Base-by-base conservation (phyloP, 768 basidiomycete species). In the Pseudohyphozyma bogoriensis region DNA sequence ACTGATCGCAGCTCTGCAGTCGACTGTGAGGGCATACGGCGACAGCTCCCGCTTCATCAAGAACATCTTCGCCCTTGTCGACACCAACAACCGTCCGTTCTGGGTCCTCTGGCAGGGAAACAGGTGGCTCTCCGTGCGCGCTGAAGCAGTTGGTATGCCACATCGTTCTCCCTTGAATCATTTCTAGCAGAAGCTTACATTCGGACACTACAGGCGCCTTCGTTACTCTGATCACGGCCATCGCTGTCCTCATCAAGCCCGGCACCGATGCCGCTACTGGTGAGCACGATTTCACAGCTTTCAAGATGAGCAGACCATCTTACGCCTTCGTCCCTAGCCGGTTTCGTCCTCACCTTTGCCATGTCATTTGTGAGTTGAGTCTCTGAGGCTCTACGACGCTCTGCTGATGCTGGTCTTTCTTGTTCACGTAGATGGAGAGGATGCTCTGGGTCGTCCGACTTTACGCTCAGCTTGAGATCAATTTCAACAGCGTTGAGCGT, bases 401-500 rank as follows among this genome's bases (percentile, higher is more conserved):
- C 42, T 2, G 15, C 42, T 35, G 24, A 37, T 29, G n/a, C n/a
- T n/a, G n/a, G n/a, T n/a, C n/a, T 22, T 35, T 16, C 13, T 22
- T 57, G 51, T 67, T 72, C 37, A 70, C 73, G 4, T 76, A 74
- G 58, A 73, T 72, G 39, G 76, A 76, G 33, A 74, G 70, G 22
- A 71, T 75, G 4, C 69, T 77, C n/a, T 77, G 77, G 76, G 68
- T 76, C 31, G 75, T 76, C 2, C 67, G 76, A 10, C 66, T 76
- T 11, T 75, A 72, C 49, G 71, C 74, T 4, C 35, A 55, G 16
- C 70, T 66, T 42, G 67, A 71, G 49, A 65, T 71, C 39, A 64
- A 67, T 49, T 59, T 73, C 64, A 76, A 76, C 68, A 70, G 69
- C 33, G 69, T 96, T 22, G 76, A 77, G 62, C 70, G 76, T 2